These are phyloP conservation scores for Pichia cactophila DNA, from an alignment of 1,139 yeast genomes.

Conservation along the genomic window DNA sequence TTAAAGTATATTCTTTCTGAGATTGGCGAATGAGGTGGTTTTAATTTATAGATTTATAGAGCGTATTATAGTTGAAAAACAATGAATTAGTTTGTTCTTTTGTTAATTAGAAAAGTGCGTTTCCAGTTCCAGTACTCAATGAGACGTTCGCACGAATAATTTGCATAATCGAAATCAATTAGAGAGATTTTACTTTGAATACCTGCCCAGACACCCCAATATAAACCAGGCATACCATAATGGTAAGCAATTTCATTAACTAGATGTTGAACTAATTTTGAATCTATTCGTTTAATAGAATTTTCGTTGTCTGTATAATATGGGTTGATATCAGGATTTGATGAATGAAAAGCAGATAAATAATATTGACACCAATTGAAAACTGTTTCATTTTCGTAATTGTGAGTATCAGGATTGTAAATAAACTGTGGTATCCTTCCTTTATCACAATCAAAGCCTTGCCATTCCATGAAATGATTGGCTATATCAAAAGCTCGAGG, in stretches of 20 bases:
- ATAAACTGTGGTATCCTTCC: slow-evolving; percentile 50
- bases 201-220: slow-evolving; percentile 83
- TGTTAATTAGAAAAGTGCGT: slow-evolving; percentile 18
- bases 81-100: background rate
- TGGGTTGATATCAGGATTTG: slow-evolving; percentile 10
- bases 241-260: slow-evolving; percentile 51
- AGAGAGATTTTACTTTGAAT: slow-evolving; percentile 65
- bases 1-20: slow-evolving; percentile 22
- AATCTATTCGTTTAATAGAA: slow-evolving; percentile 16
- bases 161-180: slow-evolving; percentile 66
- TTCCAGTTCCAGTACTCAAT: slow-evolving; percentile 73
- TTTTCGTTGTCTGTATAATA: background rate
- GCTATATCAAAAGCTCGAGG: slow-evolving; percentile 80
- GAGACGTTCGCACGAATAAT: slow-evolving; percentile 52
- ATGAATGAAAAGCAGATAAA: slow-evolving; percentile 11
- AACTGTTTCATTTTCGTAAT: slow-evolving; percentile 26
- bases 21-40: background rate
- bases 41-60: background rate
- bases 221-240: slow-evolving; percentile 78
- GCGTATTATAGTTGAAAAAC: background rate
- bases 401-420: slow-evolving; percentile 2
- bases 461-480: slow-evolving; percentile 86
- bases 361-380: slow-evolving; percentile 50
- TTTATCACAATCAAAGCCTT: slow-evolving; percentile 68
- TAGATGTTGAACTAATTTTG: slow-evolving; percentile 30